A percentile compares a stretch with the other conserved stretches of the same genome.
Evolutionary conservation across 2,329 filamentous ascomycete genomes (phyloP).

Genomic region (Elsinoe batatas): DNA sequence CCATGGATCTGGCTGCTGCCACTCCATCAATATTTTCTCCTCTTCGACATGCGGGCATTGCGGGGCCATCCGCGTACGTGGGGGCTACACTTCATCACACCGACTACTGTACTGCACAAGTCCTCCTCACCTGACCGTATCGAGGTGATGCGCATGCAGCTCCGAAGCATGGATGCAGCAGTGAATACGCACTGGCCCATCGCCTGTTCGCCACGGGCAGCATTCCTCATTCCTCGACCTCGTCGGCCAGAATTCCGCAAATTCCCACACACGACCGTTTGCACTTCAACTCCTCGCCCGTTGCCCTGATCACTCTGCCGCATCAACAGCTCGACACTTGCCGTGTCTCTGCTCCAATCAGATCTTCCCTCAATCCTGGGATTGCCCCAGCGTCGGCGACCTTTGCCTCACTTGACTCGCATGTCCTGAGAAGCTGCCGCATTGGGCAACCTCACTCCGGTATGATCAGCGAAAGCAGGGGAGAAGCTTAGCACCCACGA

Average conservation of each 20-base stretch:
- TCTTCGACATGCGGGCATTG: not conserved
- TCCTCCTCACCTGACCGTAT: not conserved
- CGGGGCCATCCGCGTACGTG: not conserved
- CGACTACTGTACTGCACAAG: too few relatives aligned
- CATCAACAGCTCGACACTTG: not conserved
- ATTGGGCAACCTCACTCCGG: not conserved
- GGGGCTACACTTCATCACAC: not conserved
- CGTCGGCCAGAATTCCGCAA: constrained; percentile 2
- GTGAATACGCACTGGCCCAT: not conserved
- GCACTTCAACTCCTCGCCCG: not conserved
- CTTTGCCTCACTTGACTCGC: not conserved
- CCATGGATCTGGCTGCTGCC: not conserved
- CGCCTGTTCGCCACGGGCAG: not conserved
- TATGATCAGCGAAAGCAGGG: constrained; percentile 7
- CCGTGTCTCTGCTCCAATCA: constrained; percentile 5
- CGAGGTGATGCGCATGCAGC: not conserved
- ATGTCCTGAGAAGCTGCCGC: not conserved
- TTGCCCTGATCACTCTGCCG: not conserved
- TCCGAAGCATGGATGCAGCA: not conserved
- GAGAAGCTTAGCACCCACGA: constrained; percentile 4
- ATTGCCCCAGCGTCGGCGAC: not conserved
- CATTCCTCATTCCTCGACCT: not conserved
- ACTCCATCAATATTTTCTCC: not conserved
- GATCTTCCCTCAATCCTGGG: not conserved
- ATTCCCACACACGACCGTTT: not conserved